Percentiles rank a stretch among this genome's conserved stretches.
phyloP scores from a whole-genome alignment of 2,329 filamentous ascomycete genomes.

The Fusarium sp. region DNA sequence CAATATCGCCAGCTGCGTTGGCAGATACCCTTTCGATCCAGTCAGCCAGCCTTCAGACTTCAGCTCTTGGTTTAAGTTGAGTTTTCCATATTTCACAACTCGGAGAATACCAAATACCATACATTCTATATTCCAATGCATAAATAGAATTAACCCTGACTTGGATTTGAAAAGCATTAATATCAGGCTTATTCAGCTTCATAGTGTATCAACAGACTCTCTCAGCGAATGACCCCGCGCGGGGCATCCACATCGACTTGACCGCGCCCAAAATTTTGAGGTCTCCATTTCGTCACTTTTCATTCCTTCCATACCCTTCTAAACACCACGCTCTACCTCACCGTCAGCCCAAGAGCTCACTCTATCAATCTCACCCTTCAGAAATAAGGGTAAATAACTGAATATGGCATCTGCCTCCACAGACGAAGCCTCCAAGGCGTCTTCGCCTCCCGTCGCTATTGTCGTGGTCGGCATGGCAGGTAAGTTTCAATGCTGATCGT shows the following conservation, averaged over 20 bases:
- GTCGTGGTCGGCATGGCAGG: constrained; percentile 98
- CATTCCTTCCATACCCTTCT: constrained; percentile 4
- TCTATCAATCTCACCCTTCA: background rate
- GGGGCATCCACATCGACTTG: constrained; percentile 39
- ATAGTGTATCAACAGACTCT: background rate
- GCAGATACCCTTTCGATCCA: fast-evolving
- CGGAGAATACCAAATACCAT: too few relatives aligned
- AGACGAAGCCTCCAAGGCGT: constrained; percentile 40
- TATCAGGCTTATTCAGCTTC: constrained; percentile 26
- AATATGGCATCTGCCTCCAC: constrained; percentile 50
- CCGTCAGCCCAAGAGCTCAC: background rate
- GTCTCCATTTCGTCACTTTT: constrained; percentile 38
- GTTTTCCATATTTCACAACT: background rate
- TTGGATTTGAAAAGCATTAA: background rate
- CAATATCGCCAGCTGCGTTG: too few relatives aligned
- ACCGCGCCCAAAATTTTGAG: constrained; percentile 39
- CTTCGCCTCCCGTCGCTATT: constrained; percentile 75
- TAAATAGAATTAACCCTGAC: fast-evolving
- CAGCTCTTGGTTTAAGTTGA: background rate
- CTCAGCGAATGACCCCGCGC: constrained; percentile 43
- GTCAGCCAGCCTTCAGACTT: background rate
- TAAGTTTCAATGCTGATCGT: constrained; percentile 49
- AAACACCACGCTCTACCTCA: background rate
- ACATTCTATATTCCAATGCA: too few relatives aligned
- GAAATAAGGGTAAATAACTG: background rate